A percentile compares a stretch with the other conserved stretches of the same genome.
Conservation (phyloP, 345 rosid species). For the Bretschneidera sinensis region DNA sequence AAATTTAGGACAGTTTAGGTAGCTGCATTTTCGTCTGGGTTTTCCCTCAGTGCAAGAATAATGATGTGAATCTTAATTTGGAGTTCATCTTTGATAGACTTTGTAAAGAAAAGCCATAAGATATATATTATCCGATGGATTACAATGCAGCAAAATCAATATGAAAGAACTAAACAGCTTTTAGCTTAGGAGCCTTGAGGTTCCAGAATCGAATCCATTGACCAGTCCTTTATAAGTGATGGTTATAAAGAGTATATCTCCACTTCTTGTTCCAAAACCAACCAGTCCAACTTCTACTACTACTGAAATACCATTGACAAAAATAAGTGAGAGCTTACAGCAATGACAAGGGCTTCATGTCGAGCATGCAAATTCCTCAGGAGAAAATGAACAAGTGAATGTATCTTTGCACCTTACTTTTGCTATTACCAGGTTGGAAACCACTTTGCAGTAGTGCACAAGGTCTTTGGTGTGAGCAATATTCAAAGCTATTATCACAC, state of each 20-base stretch:
- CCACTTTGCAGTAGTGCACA: slow-evolving; percentile 73
- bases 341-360: slow-evolving; percentile 74
- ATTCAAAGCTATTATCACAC: slow-evolving; percentile 58
- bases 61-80: no score
- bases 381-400: slow-evolving; percentile 61
- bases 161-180: no score
- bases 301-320: slow-evolving; percentile 17
- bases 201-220: no score
- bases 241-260: slow-evolving; percentile 41
- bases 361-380: slow-evolving; percentile 84
- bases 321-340: slow-evolving; percentile 27
- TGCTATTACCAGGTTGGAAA: slow-evolving; percentile 55
- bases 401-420: slow-evolving; percentile 74
- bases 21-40: no score
- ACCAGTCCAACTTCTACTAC: slow-evolving; percentile 14
- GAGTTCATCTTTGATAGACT: no score
- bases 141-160: no score
- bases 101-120: no score
- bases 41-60: no score
- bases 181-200: no score
- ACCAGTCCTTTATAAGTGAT: slow-evolving; percentile 16
- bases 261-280: slow-evolving; percentile 23
- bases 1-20: no score
- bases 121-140: no score
- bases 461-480: slow-evolving; percentile 77